Base-by-base conservation (phyloP, 495 filamentous ascomycete genomes). In the Emericellopsis terricola region DNA sequence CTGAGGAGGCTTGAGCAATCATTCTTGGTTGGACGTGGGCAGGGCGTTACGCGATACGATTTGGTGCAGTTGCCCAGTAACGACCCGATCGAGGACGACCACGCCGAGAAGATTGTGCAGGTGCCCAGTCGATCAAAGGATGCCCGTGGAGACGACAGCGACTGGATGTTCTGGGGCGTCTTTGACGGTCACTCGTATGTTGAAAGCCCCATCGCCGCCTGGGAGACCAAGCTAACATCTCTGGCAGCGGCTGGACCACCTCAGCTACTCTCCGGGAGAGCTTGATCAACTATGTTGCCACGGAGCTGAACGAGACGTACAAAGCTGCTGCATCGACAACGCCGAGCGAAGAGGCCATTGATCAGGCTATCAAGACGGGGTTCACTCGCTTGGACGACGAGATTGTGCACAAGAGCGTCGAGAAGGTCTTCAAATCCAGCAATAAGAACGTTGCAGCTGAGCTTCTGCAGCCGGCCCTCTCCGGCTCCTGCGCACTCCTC, bases 161-260 rank as follows among this genome's bases (percentile, higher is more conserved):
- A 99, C 49, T 99, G 89, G 89, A 96, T 94, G 83, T 99, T 99
- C 51, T 99, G 91, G 91, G 87, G 83, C 26, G 85, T 99, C 9
- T 99, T 93, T 56, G 89, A 99, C 50, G 89, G 89, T 1, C 89
- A 97, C 55, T 79, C 81, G 83, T 86, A 56, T 51, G 69, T 67
- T 37, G n/a, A 6, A 7, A 7, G 4, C 29, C 4, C 20, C 16
- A 8, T 18, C 24, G 11, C 15, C 14, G 10, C 10, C 27, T n/a
- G 17, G 10, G 21, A 8, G 29, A 21, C 49, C 61, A 38, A 60
- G 29, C 20, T 30, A 24, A 21, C 14, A 16, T 15, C 19, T 13
- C 9, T 31, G 35, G n/a, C 41, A 86, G 82, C 18, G 89, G 89
- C 44, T 97, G 89, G 89, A 93, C 89, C 4, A 99, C 89, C 13